Evolutionary conservation across 108 stramenopile species (phyloP).

Genomic region (Pseudonitzschia multiseries): DNA sequence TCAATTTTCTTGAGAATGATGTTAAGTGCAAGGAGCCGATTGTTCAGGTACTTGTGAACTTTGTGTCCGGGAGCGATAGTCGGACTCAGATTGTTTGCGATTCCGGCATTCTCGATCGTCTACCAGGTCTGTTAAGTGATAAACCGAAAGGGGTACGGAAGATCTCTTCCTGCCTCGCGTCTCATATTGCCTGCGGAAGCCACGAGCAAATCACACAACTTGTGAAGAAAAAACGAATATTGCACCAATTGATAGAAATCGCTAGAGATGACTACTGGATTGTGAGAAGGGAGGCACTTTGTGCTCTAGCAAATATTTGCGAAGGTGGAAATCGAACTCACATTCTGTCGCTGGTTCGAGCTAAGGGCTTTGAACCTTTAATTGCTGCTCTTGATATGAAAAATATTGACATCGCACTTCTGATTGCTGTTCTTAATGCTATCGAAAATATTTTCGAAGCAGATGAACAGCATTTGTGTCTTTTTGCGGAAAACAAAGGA

Average conservation of each 20-base stretch:
- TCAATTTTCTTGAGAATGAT: conserved; percentile 45
- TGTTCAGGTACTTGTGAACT: conserved; percentile 90
- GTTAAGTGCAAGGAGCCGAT: conserved; percentile 63
- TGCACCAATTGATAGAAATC: conserved; percentile 47
- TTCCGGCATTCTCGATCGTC: conserved; percentile 55
- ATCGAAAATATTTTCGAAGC: conserved; percentile 64
- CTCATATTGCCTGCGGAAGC: conserved; percentile 94
- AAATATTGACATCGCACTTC: conserved; percentile 48
- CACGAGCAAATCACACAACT: conserved; percentile 65
- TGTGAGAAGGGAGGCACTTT: conserved; percentile 89
- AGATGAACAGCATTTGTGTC: conserved; percentile 17
- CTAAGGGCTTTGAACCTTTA: conserved; percentile 62
- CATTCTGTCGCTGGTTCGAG: conserved; percentile 51
- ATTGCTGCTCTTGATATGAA: conserved; percentile 50
- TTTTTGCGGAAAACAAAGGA: conserved; percentile 72
- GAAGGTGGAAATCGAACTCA: conserved; percentile 57
- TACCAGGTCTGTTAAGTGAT: conserved; percentile 22
- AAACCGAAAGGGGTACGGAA: conserved; percentile 67
- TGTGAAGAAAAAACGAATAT: conserved; percentile 33
- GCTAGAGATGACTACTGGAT: conserved; percentile 70
- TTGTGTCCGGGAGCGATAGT: conserved; percentile 83
- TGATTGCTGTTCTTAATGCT: conserved; percentile 69
- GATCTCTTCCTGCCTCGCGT: conserved; percentile 87
- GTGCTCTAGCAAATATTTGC: conserved; percentile 79
- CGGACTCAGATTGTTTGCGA: conserved; percentile 87